Evolutionary conservation across 208 protist genomes (phyloP), one percentile per base, ranked within the genome.

Genomic region (Leishmania arabica): DNA sequence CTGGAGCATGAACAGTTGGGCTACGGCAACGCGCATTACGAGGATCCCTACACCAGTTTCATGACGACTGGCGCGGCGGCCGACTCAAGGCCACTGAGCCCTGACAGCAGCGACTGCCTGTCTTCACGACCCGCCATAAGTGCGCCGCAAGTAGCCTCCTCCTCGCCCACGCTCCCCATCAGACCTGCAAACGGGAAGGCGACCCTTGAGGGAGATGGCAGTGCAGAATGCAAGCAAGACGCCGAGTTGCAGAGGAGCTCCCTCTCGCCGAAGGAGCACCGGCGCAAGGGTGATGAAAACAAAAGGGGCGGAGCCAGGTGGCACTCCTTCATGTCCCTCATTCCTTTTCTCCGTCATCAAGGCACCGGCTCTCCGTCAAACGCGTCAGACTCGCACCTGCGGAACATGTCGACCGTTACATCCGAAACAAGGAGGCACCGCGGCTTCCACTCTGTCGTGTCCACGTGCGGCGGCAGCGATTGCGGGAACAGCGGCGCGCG

Each of bases 11-110:
- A 73, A 17, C 56, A 84, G n/a, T 1, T 81, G 21, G 72, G 75
- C 77, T 82, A 83, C 79, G 83, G 86, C 58, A 73, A 86, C 71
- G 74, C 80, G 17, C 64, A 24, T 34, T 84, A 82, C 72, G 75
- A 66, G 21, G 79, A 86, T 5, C 19, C 82, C 40, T 80, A 83
- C 69, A 21, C 19, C 53, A 58, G 65, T 53, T 15, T 79, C 7
- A 47, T 21, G 31, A 53, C n/a, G 8, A 3, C 68, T 13, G 42
- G 7, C 34, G 68, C 11, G 37, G 4, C 68, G 24, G 21, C 1
- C 42, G 6, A 53, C 21, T 72, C 42, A 21, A 68, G 13, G 11
- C 47, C 0, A 2, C 24, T 1, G 15, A 24, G 24, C 71, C 19
- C 9, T 2, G 2, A 42, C 2, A 24, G 8, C 34, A 54, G 49